Evolutionary conservation across 1,139 yeast genomes (phyloP), one percentile per base, ranked within the genome.

Genomic region (Debaryomyces subglobosus): DNA sequence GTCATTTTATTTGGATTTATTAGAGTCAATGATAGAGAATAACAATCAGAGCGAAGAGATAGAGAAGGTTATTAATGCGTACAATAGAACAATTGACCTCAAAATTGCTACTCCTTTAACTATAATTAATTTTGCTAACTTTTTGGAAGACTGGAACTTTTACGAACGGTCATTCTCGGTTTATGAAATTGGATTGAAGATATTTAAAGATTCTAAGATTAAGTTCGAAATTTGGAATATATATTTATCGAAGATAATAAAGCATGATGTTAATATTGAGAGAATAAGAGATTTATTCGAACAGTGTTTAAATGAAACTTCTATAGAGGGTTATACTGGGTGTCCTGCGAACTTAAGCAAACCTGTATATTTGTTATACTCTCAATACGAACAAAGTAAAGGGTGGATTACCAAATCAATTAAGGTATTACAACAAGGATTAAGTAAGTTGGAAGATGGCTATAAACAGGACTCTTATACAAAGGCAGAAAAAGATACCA

Each of bases 231-330:
- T 91, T 25, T 89, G 95, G 94, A 82, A 79, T 50, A 69, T 80
- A 9, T 91, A 90, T 62, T 61, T 91, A 34, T 68, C 78, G 1
- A 84, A 81, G 50, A 77, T 82, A 0, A 55, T 84, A 12, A 61
- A 69, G 32, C 58, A 60, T 41, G 52, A 55, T 47, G 56, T 58
- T 40, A 65, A 56, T 56, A 51, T 61, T 0, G 96, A 89, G 56
- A 69, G 89, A 51, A 67, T 88, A 5, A 69, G 96, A 36, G 96
- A 89, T 53, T 60, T 88, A 16, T 90, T 89, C 65, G 96, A 89
- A 48, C 83, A 83, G 43, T 62, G 84, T 39, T 44, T 72, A 10
- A 49, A 50, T 33, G 59, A 60, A 23, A 24, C 53, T 33, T 52
- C 49, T 81, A 4, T 59, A 79, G 32, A 72, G 65, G 25, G 29